A percentile compares a stretch with the other conserved stretches of the same genome.
These are phyloP conservation scores for Fusarium sp. DNA, from an alignment of 2,329 filamentous ascomycete species.

Conservation along the genomic window DNA sequence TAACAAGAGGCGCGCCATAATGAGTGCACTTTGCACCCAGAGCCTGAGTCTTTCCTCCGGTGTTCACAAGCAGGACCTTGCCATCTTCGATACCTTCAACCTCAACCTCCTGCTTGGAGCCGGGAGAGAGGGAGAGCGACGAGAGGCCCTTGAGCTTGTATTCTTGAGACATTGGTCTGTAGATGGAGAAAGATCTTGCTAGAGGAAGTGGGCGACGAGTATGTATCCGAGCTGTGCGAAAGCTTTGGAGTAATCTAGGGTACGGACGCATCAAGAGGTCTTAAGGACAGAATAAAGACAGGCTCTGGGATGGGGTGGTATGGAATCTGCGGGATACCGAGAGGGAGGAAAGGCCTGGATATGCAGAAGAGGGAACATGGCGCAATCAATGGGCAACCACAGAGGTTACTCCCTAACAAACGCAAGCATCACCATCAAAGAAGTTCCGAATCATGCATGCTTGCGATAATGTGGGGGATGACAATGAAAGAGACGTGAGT, in stretches of 20 bases:
- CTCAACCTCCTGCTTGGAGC: slow-evolving; percentile 89
- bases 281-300: slow-evolving; percentile 8
- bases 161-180: slow-evolving; percentile 65
- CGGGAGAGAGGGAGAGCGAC: slow-evolving; percentile 79
- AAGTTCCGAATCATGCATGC: slow-evolving; percentile 40
- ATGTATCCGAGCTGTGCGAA: slow-evolving; percentile 29
- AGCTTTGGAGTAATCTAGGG: slow-evolving; percentile 30
- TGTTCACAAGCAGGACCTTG: slow-evolving; percentile 88
- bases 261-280: slow-evolving; percentile 39
- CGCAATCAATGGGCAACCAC: slow-evolving; percentile 20
- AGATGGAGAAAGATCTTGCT: slow-evolving; percentile 45
- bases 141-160: slow-evolving; percentile 82
- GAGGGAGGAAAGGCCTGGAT: slow-evolving; percentile 12
- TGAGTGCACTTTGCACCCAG: slow-evolving; percentile 88
- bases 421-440: slow-evolving; percentile 34
- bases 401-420: slow-evolving; percentile 17
- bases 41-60: slow-evolving; percentile 81
- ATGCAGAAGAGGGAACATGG: slow-evolving; percentile 32
- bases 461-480: slow-evolving; percentile 47
- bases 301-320: slow-evolving; percentile 4
- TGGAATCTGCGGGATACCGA: slow-evolving; percentile 18
- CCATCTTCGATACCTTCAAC: slow-evolving; percentile 89
- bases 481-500: slow-evolving; percentile 43
- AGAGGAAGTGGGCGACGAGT: slow-evolving; percentile 20
- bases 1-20: slow-evolving; percentile 90